phyloP scores from a whole-genome alignment of 2,329 filamentous ascomycete genomes.

The Aspergillus niger region DNA sequence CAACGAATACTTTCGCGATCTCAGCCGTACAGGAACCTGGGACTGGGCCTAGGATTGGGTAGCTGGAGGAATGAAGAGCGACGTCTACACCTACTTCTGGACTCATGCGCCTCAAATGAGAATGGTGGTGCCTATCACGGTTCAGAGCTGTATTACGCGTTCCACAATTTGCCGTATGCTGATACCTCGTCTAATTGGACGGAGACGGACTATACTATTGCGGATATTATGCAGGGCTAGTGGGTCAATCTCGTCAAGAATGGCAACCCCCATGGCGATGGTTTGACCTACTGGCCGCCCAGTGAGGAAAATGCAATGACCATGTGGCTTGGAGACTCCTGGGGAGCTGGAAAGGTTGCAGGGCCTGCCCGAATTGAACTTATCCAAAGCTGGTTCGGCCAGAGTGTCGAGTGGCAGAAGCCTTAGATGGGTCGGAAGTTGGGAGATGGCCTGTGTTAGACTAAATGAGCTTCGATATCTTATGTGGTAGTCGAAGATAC shows the following conservation, averaged over 20 bases:
- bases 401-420: conserved; percentile 5
- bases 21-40: conserved; percentile 28
- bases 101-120: conserved; percentile 29
- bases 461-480: too few relatives aligned
- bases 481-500: too few relatives aligned
- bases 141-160: conserved; percentile 34
- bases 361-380: neutral
- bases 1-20: conserved; percentile 28
- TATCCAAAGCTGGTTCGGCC: neutral
- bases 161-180: conserved; percentile 11
- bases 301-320: neutral
- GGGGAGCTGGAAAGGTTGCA: neutral
- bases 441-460: too few relatives aligned
- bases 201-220: neutral
- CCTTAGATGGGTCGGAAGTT: too few relatives aligned
- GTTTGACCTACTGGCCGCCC: neutral
- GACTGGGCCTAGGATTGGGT: conserved; percentile 28
- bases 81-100: conserved; percentile 34
- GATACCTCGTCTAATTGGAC: neutral
- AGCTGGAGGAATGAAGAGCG: conserved; percentile 22
- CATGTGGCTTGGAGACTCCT: neutral
- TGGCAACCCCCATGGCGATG: neutral
- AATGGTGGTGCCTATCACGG: conserved; percentile 31
- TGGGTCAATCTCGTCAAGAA: neutral
- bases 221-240: neutral